Evolutionary conservation across 768 basidiomycete genomes (phyloP).

Genomic region (Lactarius trivialis): DNA sequence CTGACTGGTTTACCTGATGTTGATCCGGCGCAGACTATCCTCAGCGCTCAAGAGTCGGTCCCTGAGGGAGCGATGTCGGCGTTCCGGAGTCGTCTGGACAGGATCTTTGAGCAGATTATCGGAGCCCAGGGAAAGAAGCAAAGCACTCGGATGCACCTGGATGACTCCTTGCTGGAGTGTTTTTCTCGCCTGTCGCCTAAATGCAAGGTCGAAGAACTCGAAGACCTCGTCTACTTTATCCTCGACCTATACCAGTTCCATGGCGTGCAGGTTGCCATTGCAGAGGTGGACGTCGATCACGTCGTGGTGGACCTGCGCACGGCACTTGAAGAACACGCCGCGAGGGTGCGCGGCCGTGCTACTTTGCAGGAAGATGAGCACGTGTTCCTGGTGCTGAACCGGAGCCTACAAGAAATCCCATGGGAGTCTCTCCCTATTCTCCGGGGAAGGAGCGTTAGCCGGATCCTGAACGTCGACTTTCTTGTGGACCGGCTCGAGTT

Average conservation of each 20-base stretch:
- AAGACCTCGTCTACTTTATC: slow-evolving; percentile 91
- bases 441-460: slow-evolving; percentile 78
- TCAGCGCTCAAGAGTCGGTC: slow-evolving; percentile 41
- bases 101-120: slow-evolving; percentile 62
- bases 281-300: slow-evolving; percentile 89
- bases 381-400: slow-evolving; percentile 84
- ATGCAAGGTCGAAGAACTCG: slow-evolving; percentile 88
- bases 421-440: slow-evolving; percentile 94
- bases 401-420: slow-evolving; percentile 80
- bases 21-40: slow-evolving; percentile 46
- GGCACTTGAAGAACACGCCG: slow-evolving; percentile 66
- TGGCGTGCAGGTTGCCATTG: slow-evolving; percentile 79
- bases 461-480: slow-evolving; percentile 89
- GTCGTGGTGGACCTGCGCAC: slow-evolving; percentile 79
- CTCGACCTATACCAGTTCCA: slow-evolving; percentile 93
- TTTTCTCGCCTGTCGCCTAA: slow-evolving; percentile 78
- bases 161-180: slow-evolving; percentile 74
- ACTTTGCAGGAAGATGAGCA: slow-evolving; percentile 50
- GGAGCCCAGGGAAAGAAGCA: slow-evolving; percentile 58
- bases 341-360: slow-evolving; percentile 31
- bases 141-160: slow-evolving; percentile 47
- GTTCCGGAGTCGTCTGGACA: slow-evolving; percentile 65
- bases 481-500: slow-evolving; percentile 74
- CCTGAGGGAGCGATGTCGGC: slow-evolving; percentile 43
- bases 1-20: slow-evolving; percentile 1